These are phyloP conservation scores for Podospora didyma DNA, from an alignment of 495 filamentous ascomycete genomes.

Conservation along the genomic window DNA sequence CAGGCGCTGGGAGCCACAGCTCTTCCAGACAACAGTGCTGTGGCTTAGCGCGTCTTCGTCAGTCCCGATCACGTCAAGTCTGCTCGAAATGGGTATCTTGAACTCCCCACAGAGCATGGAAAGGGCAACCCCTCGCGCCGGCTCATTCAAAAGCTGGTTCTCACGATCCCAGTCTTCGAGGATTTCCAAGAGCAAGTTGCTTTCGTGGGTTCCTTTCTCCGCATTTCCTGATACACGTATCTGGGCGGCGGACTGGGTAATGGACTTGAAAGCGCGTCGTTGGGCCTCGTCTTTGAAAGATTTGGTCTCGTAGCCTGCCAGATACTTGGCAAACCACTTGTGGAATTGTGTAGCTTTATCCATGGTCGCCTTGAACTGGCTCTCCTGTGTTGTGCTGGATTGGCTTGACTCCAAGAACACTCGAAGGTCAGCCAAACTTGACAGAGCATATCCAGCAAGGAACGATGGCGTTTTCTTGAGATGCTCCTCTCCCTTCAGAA, in stretches of 20 bases:
- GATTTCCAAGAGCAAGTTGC: constrained; percentile 67
- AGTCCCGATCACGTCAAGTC: constrained; percentile 57
- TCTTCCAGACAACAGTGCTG: constrained; percentile 67
- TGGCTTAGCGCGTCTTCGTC: constrained; percentile 58
- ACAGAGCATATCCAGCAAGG: constrained; percentile 70
- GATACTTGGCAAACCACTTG: constrained; percentile 63
- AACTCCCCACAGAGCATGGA: constrained; percentile 72
- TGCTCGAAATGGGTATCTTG: constrained; percentile 48
- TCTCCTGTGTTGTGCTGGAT: constrained; percentile 69
- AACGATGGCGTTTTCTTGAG: constrained; percentile 65
- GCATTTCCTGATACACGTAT: constrained; percentile 57
- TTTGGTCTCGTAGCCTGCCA: constrained; percentile 52
- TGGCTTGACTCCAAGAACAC: constrained; percentile 65
- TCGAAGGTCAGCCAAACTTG: constrained; percentile 68
- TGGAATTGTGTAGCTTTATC: constrained; percentile 64
- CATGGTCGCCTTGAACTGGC: constrained; percentile 65
- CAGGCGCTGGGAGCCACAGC: constrained; percentile 56
- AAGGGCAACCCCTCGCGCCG: constrained; percentile 66
- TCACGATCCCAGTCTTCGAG: constrained; percentile 63
- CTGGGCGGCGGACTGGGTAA: constrained; percentile 59
- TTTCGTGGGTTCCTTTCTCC: constrained; percentile 59
- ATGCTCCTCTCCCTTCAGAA: constrained; percentile 63
- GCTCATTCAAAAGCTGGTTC: constrained; percentile 60
- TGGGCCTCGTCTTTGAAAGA: constrained; percentile 42
- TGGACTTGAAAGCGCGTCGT: constrained; percentile 54